These are phyloP conservation scores for Anaeromyces robustus DNA, from an alignment of 192 early-diverging fungal species.

Conservation along the genomic window DNA sequence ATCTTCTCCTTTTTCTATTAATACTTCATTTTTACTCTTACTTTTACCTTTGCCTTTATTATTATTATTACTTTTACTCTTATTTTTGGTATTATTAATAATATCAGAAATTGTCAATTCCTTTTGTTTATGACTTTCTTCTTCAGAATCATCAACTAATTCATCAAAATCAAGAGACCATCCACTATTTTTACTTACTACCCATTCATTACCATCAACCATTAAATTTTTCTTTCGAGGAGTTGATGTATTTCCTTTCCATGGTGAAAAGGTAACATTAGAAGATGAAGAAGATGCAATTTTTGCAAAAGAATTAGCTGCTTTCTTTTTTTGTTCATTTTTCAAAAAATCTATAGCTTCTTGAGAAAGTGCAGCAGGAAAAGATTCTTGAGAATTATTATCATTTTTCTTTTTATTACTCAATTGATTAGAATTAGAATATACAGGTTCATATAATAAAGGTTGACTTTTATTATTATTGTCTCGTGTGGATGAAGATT, in stretches of 20 bases:
- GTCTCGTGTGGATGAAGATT: not conserved
- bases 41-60: not conserved
- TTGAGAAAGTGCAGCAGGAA: not conserved
- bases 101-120: not conserved
- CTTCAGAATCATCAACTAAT: not conserved
- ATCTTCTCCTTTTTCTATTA: not conserved
- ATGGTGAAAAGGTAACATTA: not conserved
- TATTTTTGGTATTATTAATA: not conserved
- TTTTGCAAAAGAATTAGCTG: not conserved
- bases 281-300: not conserved
- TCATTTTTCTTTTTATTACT: not conserved
- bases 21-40: not conserved
- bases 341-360: not conserved
- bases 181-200: not conserved
- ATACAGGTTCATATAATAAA: not conserved
- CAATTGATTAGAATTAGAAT: not conserved
- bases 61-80: not conserved
- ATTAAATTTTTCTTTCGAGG: not conserved
- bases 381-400: not conserved
- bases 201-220: not conserved
- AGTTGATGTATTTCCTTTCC: not conserved
- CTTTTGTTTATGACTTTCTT: not conserved
- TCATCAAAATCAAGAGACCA: not conserved
- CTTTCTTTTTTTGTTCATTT: not conserved
- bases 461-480: not conserved